Evolutionary conservation across 805 yeast species (phyloP).

Genomic region (Limtongia smithiae): DNA sequence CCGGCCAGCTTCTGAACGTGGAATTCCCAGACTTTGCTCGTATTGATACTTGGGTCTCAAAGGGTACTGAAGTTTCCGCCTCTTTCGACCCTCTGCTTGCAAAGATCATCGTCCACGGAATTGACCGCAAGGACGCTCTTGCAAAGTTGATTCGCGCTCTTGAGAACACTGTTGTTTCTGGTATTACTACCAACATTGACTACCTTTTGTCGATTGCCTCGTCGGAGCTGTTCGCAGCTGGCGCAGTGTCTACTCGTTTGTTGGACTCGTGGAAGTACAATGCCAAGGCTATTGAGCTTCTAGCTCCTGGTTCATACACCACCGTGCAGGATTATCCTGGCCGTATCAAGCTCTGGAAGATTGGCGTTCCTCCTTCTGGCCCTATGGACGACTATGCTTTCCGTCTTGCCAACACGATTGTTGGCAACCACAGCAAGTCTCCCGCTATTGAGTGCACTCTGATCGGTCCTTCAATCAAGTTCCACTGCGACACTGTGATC

Average conservation of each 20-base stretch:
- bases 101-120: constrained; percentile 92
- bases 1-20: constrained; percentile 87
- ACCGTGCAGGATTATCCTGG: constrained; percentile 96
- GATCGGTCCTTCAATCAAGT: constrained; percentile 77
- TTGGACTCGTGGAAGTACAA: constrained; percentile 69
- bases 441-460: constrained; percentile 91
- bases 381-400: constrained; percentile 95
- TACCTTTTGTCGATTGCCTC: constrained; percentile 81
- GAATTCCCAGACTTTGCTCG: constrained; percentile 87
- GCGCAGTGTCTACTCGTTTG: constrained; percentile 81
- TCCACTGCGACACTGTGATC: constrained; percentile 75
- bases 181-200: constrained; percentile 86
- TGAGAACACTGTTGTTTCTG: constrained; percentile 80
- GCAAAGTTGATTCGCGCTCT: constrained; percentile 72
- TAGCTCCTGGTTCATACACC: constrained; percentile 90
- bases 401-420: constrained; percentile 83
- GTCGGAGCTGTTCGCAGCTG: constrained; percentile 78
- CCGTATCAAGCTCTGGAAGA: constrained; percentile 76
- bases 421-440: constrained; percentile 76
- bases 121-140: constrained; percentile 81
- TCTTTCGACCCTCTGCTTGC: constrained; percentile 95
- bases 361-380: constrained; percentile 98
- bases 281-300: constrained; percentile 80
- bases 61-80: constrained; percentile 82
- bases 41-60: constrained; percentile 89